Evolutionary conservation across 2,329 filamentous ascomycete species (phyloP), one percentile per base, ranked within the genome.

Genomic region (Pochonia chlamydosporia): DNA sequence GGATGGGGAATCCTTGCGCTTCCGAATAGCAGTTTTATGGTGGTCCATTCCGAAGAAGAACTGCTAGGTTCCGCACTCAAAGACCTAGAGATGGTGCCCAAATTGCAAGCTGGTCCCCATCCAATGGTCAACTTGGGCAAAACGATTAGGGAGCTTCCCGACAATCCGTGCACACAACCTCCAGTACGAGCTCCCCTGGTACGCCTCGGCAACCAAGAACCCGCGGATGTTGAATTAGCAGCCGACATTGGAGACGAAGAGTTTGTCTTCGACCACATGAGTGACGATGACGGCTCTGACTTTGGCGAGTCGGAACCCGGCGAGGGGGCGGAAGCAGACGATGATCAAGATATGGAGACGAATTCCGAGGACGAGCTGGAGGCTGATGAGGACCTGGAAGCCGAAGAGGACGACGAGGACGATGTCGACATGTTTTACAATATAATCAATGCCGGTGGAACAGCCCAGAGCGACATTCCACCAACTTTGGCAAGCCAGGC

Each of bases 1-100:
- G 75, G 72, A 2, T 79, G 76, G 76, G 74, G 75, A 6, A 65
- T 78, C 9, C 57, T 77, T 35, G 65, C 72, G 6, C 55, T 79
- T 6, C 67, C 69, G 1, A 63, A 68, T 28, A 67, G 62, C 44
- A 67, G 64, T 49, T 78, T 78, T 51, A 56, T 70, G 41, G 52
- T 54, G 3, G 68, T 69, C 24, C 49, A 58, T 18, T 59, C 58
- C 18, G 49, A 59, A n/a, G 59, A 63, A 44, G 61, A 68, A 26
- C 53, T 69, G 16, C 52, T 68, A 30, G 66, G 66, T n/a, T 40
- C 60, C 8, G 46, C 57, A 5, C 35, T 53, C 11, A 49, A 30
- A 24, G 47, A 52, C 30, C 43, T 58, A n/a, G 54, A 56, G 23
- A 33, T 51, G 31, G 31, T 60, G n/a, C 48, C 52, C 14, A 23